Percentiles rank a stretch among this genome's conserved stretches.
These are phyloP conservation scores for Mixia osmundae DNA, from an alignment of 1,284 basidiomycete species.

Conservation along the genomic window DNA sequence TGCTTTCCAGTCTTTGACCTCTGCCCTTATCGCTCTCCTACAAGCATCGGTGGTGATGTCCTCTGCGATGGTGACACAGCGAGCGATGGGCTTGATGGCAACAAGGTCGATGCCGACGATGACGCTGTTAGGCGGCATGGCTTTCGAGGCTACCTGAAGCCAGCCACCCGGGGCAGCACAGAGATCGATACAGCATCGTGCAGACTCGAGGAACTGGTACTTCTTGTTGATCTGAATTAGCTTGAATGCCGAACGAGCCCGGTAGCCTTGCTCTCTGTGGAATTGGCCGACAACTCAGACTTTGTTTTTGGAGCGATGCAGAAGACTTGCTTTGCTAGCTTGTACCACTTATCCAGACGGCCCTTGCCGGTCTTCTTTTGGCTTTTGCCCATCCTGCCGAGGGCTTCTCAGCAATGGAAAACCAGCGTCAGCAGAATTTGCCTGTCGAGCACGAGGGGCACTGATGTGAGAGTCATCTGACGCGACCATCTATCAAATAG, in stretches of 20 bases:
- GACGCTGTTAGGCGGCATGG: conserved; percentile 84
- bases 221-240: conserved; percentile 98
- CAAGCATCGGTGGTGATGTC: conserved; percentile 91
- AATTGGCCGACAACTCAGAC: conserved; percentile 22
- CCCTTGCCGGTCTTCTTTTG: conserved; percentile 43
- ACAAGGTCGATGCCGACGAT: conserved; percentile 96
- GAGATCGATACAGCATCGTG: conserved; percentile 88
- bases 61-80: conserved; percentile 72
- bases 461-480: no score
- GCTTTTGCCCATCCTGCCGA: conserved; percentile 24
- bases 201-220: conserved; percentile 63
- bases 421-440: no score
- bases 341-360: conserved; percentile 79
- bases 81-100: conserved; percentile 85
- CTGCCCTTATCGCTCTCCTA: conserved; percentile 58
- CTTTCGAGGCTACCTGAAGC: conserved; percentile 95
- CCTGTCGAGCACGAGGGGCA: no score
- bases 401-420: no score
- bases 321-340: conserved; percentile 51
- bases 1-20: conserved; percentile 99
- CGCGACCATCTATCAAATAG: no score
- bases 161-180: conserved; percentile 98
- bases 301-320: neutral
- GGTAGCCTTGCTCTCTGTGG: conserved; percentile 79
- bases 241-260: conserved; percentile 99